Evolutionary conservation across 805 yeast species (phyloP).

Genomic region (Candida quercuum): DNA sequence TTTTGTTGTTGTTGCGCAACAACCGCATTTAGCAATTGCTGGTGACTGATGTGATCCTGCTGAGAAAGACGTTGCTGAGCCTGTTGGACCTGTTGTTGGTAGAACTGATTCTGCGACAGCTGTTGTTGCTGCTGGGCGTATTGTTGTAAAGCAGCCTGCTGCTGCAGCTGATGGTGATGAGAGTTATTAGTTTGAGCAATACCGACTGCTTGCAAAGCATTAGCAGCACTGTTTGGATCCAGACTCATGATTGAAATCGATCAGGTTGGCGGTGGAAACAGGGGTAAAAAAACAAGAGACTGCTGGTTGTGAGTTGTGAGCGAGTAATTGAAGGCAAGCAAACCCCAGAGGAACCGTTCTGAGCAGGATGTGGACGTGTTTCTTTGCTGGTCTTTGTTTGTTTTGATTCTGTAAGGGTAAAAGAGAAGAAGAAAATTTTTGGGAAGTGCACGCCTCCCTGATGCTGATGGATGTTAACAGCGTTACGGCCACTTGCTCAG

Average conservation of each 20-base stretch:
- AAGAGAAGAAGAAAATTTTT: slow-evolving; percentile 1
- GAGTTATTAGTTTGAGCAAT: slow-evolving; percentile 13
- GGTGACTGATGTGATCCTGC: slow-evolving; percentile 12
- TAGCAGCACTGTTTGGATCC: slow-evolving; percentile 19
- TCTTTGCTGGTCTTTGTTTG: too few relatives aligned
- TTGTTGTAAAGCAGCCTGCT: slow-evolving; percentile 6
- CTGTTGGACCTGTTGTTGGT: slow-evolving; percentile 18
- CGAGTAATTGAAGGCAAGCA: too few relatives aligned
- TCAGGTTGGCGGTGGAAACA: too few relatives aligned
- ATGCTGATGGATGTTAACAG: neutral
- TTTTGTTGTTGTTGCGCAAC: slow-evolving; percentile 9
- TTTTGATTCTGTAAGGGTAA: slow-evolving; percentile 2
- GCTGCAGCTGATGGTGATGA: slow-evolving; percentile 20
- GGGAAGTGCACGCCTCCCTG: slow-evolving; percentile 4
- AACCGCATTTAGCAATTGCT: slow-evolving; percentile 8
- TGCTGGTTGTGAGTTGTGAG: too few relatives aligned
- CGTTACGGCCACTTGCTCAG: neutral
- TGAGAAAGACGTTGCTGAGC: slow-evolving; percentile 13
- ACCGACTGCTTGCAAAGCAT: slow-evolving; percentile 21
- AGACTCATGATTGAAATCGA: slow-evolving; percentile 5
- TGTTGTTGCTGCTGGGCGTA: slow-evolving; percentile 19
- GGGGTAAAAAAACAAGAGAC: neutral
- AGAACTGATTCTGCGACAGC: slow-evolving; percentile 12
- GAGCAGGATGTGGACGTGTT: too few relatives aligned
- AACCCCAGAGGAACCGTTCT: too few relatives aligned